Base-by-base conservation (phyloP, 2,329 filamentous ascomycete genomes). In the Chaetomium sp. region DNA sequence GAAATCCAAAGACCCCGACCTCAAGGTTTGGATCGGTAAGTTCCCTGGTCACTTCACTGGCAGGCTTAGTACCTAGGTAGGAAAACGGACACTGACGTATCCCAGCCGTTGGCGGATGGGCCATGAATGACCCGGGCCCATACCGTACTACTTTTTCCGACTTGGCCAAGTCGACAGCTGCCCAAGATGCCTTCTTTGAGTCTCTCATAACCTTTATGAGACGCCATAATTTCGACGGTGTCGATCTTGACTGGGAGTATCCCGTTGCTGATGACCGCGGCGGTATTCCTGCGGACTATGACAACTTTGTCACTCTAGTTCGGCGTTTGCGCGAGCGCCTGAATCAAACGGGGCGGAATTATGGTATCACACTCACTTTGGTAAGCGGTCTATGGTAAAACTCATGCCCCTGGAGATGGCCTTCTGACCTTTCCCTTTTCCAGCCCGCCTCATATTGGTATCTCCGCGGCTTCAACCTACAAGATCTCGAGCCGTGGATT, bases 231-330 rank as follows among this genome's bases (percentile, higher is more conserved):
- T 60, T 60, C 35, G 58, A 60, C 23, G 58, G 58, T 7, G 58
- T 60, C 16, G 58, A 60, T 45, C 31, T 60, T 4, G 58, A 60
- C 16, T 60, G 57, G 57, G 57, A 60, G 49, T 53, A 50, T 35
- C 55, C 55, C 23, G 55, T 38, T 10, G 55, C 55, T 9, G 55
- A 57, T 19, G 55, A 57, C 38, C 55, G 55, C n/a, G 55, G 55
- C 7, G 55, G 55, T 16, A 6, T 47, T 9, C 55, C 35, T 13
- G 55, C 6, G 3, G 55, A 57, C 12, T 57, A n/a, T 9, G 55
- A 57, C 55, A 29, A 29, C 25, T 47, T 45, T 31, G 38, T 47
- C 8, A 57, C 55, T 9, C 23, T 57, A 3, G 35, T 57, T 25
- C 55, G 55, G 23, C 55, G 55, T 25, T 57, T 57, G 55, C 55